phyloP scores from a whole-genome alignment of 495 filamentous ascomycete genomes.

The Aspergillus ostianus region DNA sequence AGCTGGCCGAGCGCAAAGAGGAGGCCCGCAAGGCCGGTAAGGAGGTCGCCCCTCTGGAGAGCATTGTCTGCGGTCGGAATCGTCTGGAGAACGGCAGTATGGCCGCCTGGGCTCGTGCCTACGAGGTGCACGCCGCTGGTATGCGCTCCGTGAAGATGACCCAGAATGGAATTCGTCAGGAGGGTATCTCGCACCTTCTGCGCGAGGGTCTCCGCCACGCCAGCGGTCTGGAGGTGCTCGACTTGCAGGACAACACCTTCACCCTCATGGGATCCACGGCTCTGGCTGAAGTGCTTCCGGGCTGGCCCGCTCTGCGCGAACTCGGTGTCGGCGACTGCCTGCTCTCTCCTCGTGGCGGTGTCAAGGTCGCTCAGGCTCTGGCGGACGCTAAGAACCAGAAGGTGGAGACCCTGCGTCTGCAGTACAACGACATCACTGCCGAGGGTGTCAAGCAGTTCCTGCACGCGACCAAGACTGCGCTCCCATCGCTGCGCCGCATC shows the following conservation, averaged over 20 bases:
- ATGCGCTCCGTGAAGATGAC: constrained; percentile 93
- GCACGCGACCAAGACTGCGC: constrained; percentile 55
- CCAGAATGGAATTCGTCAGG: constrained; percentile 94
- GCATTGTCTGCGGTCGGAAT: constrained; percentile 93
- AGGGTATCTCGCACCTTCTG: constrained; percentile 79
- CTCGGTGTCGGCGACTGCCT: constrained; percentile 88
- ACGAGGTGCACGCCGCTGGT: constrained; percentile 68
- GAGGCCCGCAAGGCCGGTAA: constrained; percentile 66
- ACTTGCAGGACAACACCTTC: constrained; percentile 98
- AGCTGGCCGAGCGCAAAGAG: constrained; percentile 79
- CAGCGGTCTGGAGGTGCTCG: constrained; percentile 64
- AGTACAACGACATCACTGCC: constrained; percentile 91
- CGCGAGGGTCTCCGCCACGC: constrained; percentile 71
- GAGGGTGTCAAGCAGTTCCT: constrained; percentile 68
- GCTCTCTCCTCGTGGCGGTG: constrained; percentile 73
- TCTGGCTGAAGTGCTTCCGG: constrained; percentile 66
- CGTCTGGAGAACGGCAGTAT: constrained; percentile 93
- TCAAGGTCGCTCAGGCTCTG: constrained; percentile 70
- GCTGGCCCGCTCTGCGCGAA: constrained; percentile 76
- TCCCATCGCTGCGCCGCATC: constrained; percentile 75
- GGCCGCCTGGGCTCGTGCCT: constrained; percentile 88
- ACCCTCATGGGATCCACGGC: constrained; percentile 77
- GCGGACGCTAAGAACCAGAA: constrained; percentile 70
- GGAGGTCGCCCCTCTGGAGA: constrained; percentile 79
- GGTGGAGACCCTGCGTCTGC: constrained; percentile 75